These are phyloP conservation scores for Lentinus brumalis DNA, from an alignment of 768 basidiomycete genomes.

Conservation along the genomic window DNA sequence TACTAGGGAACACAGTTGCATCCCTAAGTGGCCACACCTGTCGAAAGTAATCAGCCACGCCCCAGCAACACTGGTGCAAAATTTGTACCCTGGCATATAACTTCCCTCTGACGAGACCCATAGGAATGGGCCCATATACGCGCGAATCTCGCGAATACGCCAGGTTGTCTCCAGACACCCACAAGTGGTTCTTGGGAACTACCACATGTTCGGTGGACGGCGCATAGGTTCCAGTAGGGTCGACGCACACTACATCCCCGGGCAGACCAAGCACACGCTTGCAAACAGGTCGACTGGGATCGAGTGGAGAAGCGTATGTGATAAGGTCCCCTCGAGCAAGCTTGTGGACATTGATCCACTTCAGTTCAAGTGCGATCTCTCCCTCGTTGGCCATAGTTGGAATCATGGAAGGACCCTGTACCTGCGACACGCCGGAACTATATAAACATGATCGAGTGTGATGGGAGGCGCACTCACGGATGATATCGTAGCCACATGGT, in stretches of 20 bases:
- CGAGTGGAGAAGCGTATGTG: slow-evolving; percentile 67
- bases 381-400: slow-evolving; percentile 65
- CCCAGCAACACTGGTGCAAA: too few species aligned
- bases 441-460: slow-evolving; percentile 1
- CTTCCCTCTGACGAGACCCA: slow-evolving; percentile 71
- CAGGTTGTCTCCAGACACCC: slow-evolving; percentile 91
- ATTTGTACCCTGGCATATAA: slow-evolving; percentile 59
- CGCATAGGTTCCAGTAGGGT: slow-evolving; percentile 71
- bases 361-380: slow-evolving; percentile 66
- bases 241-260: slow-evolving; percentile 86
- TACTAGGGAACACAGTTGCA: too few species aligned
- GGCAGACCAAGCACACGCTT: slow-evolving; percentile 91
- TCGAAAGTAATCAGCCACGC: too few species aligned
- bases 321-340: slow-evolving; percentile 79
- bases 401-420: slow-evolving; percentile 77
- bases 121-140: slow-evolving; percentile 89
- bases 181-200: slow-evolving; percentile 84
- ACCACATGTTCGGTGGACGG: slow-evolving; percentile 73
- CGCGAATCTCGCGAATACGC: slow-evolving; percentile 85
- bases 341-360: slow-evolving; percentile 50
- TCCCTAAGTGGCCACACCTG: too few species aligned
- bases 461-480: slow-evolving; percentile 39
- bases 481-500: slow-evolving; percentile 60
- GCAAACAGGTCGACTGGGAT: slow-evolving; percentile 70
- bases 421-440: slow-evolving; percentile 40